Percentiles rank a stretch among this genome's conserved stretches.
phyloP scores from a whole-genome alignment of 202 grass and related monocot species.

The Musa balbisiana region DNA sequence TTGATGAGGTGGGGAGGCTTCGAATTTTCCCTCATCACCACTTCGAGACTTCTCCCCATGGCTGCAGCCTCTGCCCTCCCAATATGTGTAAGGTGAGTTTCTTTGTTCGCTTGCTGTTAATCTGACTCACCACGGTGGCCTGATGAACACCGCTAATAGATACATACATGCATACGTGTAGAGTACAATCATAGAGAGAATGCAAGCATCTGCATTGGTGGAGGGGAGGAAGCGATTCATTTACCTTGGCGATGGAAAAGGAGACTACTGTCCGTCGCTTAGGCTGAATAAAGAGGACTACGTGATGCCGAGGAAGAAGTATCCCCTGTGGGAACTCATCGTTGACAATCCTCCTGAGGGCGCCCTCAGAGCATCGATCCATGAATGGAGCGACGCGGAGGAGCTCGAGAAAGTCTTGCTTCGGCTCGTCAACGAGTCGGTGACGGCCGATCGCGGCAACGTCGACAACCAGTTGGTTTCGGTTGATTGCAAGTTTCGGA shows the following conservation, averaged over 20 bases:
- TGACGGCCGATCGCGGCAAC: not conserved
- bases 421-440: not conserved
- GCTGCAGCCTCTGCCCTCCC: conserved; percentile 30
- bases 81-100: conserved; percentile 42
- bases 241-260: conserved; percentile 11
- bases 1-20: conserved; percentile 25
- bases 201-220: not conserved
- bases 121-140: not conserved
- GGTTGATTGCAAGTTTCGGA: conserved; percentile 5
- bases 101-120: not conserved
- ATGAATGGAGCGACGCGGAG: conserved; percentile 12
- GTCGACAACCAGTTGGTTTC: not conserved
- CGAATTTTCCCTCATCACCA: conserved; percentile 28
- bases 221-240: conserved; percentile 15
- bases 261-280: conserved; percentile 7
- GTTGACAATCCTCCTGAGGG: not conserved
- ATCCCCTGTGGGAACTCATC: conserved; percentile 7
- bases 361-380: not conserved
- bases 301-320: conserved; percentile 18
- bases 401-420: not conserved
- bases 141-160: not conserved
- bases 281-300: conserved; percentile 1
- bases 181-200: conserved; percentile 6
- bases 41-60: conserved; percentile 18
- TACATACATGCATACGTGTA: not conserved